Conservation (phyloP, 768 basidiomycete genomes). For the Psilocybe tampanensis region DNA sequence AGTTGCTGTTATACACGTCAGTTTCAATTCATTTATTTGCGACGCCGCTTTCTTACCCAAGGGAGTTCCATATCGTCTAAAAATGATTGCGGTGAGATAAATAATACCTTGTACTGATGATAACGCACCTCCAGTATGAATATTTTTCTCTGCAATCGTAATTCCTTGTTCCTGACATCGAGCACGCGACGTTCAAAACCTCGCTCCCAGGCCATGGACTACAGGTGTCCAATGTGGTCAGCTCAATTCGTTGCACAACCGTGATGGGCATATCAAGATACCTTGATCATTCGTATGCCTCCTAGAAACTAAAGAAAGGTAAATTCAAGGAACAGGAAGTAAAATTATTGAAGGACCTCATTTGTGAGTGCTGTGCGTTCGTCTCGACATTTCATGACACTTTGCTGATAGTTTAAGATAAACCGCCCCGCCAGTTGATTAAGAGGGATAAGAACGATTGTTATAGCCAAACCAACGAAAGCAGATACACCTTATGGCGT, state of each 20-base stretch:
- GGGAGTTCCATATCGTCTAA: conserved; percentile 13
- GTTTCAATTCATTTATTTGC: neutral
- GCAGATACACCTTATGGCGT: conserved; percentile 11
- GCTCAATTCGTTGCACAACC: neutral
- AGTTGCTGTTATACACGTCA: conserved; percentile 45
- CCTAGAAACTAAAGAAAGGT: conserved; percentile 10
- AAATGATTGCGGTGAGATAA: neutral
- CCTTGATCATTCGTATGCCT: conserved; percentile 20
- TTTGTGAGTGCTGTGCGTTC: conserved; percentile 77
- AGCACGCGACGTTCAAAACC: conserved; percentile 63
- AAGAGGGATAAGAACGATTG: conserved; percentile 16
- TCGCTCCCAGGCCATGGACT: conserved; percentile 78
- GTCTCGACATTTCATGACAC: conserved; percentile 73
- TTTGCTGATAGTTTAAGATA: conserved; percentile 18
- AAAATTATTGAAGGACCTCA: conserved; percentile 48
- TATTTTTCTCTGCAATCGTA: conserved; percentile 64
- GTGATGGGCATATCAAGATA: neutral
- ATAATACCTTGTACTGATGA: too few species aligned
- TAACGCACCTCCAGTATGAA: conserved; percentile 61
- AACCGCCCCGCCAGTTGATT: conserved; percentile 19
- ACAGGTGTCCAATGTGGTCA: neutral
- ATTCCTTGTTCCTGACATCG: conserved; percentile 56
- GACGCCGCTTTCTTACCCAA: neutral
- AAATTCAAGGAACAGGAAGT: conserved; percentile 1
- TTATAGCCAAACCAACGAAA: conserved; percentile 20